These are phyloP conservation scores for Metschnikowia drakensbergensis DNA, from an alignment of 805 yeast genomes.

Conservation along the genomic window DNA sequence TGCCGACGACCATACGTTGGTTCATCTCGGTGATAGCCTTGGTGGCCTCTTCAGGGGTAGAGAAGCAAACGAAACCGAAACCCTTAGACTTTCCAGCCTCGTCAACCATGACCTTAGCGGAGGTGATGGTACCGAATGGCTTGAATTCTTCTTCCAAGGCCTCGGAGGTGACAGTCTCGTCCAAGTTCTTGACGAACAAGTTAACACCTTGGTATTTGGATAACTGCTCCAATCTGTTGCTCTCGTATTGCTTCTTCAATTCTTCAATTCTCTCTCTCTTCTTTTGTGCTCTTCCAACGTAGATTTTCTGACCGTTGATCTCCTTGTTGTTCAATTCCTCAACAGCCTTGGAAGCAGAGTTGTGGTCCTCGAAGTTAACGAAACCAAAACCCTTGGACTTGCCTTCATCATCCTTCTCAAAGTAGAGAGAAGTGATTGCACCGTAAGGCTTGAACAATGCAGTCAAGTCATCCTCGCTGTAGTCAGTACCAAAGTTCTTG, in stretches of 20 bases:
- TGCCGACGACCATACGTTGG: conserved; percentile 90
- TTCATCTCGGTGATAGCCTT: conserved; percentile 98
- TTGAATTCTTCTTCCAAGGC: conserved; percentile 86
- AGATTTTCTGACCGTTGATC: conserved; percentile 77
- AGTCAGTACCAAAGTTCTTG: conserved; percentile 78
- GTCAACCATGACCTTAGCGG: conserved; percentile 94
- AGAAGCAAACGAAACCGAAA: conserved; percentile 97
- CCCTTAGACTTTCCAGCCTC: conserved; percentile 95
- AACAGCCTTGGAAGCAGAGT: conserved; percentile 85
- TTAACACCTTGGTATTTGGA: conserved; percentile 96
- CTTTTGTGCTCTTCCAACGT: conserved; percentile 99
- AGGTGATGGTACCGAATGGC: conserved; percentile 91
- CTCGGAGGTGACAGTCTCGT: conserved; percentile 89
- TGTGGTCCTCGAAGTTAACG: conserved; percentile 85
- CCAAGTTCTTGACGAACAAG: conserved; percentile 94
- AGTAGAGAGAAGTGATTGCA: conserved; percentile 73
- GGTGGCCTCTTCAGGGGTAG: conserved; percentile 97
- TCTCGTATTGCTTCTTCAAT: conserved; percentile 91
- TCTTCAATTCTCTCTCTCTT: conserved; percentile 96
- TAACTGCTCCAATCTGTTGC: conserved; percentile 84
- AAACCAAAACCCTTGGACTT: conserved; percentile 95
- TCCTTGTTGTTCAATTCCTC: conserved; percentile 88
- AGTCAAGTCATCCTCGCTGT: conserved; percentile 65
- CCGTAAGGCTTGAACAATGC: conserved; percentile 74
- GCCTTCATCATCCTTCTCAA: conserved; percentile 79